Percentiles rank a stretch among this genome's conserved stretches.
Conservation (phyloP, 1,284 basidiomycete species). For the Fereydounia khargensis region DNA sequence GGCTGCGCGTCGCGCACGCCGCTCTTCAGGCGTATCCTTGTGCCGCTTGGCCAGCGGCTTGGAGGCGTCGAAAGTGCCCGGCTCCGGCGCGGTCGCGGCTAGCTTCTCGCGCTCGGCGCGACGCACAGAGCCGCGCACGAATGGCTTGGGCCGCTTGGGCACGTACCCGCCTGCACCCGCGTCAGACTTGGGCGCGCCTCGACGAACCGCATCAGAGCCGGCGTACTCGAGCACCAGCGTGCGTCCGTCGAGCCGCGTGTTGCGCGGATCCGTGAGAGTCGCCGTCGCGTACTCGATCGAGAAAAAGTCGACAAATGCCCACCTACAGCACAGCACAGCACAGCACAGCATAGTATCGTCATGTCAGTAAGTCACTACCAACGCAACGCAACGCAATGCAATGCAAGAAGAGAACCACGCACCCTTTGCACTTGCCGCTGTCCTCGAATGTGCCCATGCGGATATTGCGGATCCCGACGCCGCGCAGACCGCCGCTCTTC, state of each 20-base stretch:
- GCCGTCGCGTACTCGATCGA: conserved; percentile 74
- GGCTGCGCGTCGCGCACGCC: conserved; percentile 3
- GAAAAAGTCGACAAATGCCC: conserved; percentile 92
- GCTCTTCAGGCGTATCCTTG: conserved; percentile 39
- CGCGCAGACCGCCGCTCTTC: conserved; percentile 6
- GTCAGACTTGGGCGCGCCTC: conserved; percentile 38
- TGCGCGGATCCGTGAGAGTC: conserved; percentile 77
- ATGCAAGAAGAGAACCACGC: too few relatives aligned
- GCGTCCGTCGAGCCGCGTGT: conserved; percentile 78
- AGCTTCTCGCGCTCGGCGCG: neutral
- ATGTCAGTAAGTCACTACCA: neutral
- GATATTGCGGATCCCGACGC: conserved; percentile 77
- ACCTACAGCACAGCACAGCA: too few relatives aligned
- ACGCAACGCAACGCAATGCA: too few relatives aligned
- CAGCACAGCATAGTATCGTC: too few relatives aligned
- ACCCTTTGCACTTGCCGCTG: conserved; percentile 86
- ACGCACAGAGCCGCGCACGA: neutral
- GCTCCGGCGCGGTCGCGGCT: conserved; percentile 19
- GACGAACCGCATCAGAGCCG: conserved; percentile 72
- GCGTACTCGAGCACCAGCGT: conserved; percentile 85
- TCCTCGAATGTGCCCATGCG: conserved; percentile 95
- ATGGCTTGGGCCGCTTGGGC: neutral
- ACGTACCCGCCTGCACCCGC: conserved; percentile 2
- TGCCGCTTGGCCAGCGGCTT: conserved; percentile 29
- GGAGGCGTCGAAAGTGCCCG: conserved; percentile 44